Evolutionary conservation across 208 protist species (phyloP).

Genomic region (Vickermania ingenoplastis): DNA sequence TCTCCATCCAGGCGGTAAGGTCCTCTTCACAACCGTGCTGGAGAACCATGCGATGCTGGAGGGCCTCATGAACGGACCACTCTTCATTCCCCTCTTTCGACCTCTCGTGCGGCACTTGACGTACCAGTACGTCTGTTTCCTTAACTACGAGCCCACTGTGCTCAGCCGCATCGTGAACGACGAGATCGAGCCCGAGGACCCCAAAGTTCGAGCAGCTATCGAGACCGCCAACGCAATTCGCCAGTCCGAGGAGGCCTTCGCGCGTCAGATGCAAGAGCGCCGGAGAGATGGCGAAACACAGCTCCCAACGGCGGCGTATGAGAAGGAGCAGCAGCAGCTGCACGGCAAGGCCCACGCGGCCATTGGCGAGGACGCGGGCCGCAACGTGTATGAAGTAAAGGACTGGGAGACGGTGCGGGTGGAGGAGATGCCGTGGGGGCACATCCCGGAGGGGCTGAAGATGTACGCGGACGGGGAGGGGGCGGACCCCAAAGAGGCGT

Average conservation of each 20-base stretch:
- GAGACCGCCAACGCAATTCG: conserved; percentile 67
- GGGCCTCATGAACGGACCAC: conserved; percentile 37
- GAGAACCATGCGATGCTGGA: conserved; percentile 87
- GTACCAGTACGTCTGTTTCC: conserved; percentile 92
- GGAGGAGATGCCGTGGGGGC: conserved; percentile 54
- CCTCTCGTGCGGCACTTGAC: conserved; percentile 79
- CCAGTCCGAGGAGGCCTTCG: conserved; percentile 54
- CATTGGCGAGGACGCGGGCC: neutral
- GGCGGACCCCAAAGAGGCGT: conserved; percentile 3
- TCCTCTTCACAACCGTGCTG: conserved; percentile 85
- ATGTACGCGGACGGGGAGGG: conserved; percentile 49
- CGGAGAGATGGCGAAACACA: conserved; percentile 43
- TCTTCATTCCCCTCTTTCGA: conserved; percentile 76
- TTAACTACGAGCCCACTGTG: conserved; percentile 62
- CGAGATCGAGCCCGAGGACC: conserved; percentile 18
- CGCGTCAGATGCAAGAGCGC: conserved; percentile 43
- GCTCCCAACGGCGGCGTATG: conserved; percentile 37
- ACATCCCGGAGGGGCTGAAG: conserved; percentile 71
- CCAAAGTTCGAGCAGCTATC: conserved; percentile 29
- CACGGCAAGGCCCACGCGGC: neutral
- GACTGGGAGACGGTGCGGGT: conserved; percentile 27
- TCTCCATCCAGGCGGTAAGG: conserved; percentile 47
- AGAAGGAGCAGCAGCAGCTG: conserved; percentile 15
- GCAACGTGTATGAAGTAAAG: conserved; percentile 3
- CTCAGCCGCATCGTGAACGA: conserved; percentile 11